Evolutionary conservation across 345 rosid genomes (phyloP).

Genomic region (Alliaria petiolata): DNA sequence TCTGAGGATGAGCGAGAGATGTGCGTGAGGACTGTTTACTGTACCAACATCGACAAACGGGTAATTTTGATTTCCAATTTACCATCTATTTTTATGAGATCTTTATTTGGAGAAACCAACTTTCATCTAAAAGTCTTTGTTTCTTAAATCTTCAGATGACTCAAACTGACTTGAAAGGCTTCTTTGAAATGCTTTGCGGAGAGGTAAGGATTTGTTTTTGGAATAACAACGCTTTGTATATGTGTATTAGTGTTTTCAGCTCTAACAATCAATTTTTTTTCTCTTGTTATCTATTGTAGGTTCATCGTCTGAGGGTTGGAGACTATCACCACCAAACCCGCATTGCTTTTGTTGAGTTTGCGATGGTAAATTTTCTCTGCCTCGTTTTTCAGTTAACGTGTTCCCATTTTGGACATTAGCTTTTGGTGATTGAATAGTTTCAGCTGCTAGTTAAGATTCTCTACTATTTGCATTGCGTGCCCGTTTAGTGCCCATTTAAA

Average conservation of each 20-base stretch:
- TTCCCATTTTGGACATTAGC: slow-evolving; percentile 2
- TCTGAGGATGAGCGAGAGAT: slow-evolving; percentile 97
- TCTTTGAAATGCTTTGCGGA: slow-evolving; percentile 87
- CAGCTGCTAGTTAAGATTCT: not conserved
- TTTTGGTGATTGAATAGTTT: not conserved
- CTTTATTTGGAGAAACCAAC: not conserved
- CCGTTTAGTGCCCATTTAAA: not conserved
- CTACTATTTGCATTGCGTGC: not conserved
- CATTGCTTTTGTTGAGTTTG: slow-evolving; percentile 92
- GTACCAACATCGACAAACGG: slow-evolving; percentile 95
- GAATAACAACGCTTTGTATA: not conserved
- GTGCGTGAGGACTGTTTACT: slow-evolving; percentile 96
- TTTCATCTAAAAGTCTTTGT: not conserved
- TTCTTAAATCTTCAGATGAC: slow-evolving; percentile 50
- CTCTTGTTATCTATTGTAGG: slow-evolving; percentile 38
- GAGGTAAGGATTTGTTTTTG: slow-evolving; percentile 50
- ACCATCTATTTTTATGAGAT: not conserved
- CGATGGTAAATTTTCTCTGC: slow-evolving; percentile 42
- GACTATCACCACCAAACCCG: slow-evolving; percentile 91
- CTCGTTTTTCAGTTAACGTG: not conserved
- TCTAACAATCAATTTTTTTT: not conserved
- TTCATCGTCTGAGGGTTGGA: slow-evolving; percentile 93
- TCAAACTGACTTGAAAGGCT: slow-evolving; percentile 74
- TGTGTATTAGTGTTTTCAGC: not conserved
- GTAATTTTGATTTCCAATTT: slow-evolving; percentile 31